Evolutionary conservation across 2,329 filamentous ascomycete genomes (phyloP).

Genomic region (Metarhizium brunneum): DNA sequence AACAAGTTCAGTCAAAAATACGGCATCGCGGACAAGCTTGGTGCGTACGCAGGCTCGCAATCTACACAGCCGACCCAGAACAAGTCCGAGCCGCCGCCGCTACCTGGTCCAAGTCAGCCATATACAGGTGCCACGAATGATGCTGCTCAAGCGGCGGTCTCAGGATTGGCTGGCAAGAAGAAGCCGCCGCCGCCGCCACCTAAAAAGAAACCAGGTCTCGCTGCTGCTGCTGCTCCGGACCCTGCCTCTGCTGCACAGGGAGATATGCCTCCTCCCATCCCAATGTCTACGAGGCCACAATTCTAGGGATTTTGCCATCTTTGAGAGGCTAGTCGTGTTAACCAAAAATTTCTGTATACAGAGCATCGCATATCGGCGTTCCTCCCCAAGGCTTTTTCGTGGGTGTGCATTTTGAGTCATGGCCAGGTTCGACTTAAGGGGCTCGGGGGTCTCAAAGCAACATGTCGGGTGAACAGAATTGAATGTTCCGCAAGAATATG

Average conservation of each 20-base stretch:
- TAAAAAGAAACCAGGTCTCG: slow-evolving; percentile 40
- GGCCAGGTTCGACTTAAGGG: neutral
- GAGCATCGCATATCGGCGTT: slow-evolving; percentile 6
- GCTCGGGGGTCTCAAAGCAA: neutral
- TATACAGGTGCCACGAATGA: neutral
- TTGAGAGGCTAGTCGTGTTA: neutral
- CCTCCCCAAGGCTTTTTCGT: neutral
- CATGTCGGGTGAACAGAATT: neutral
- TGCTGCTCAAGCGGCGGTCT: neutral
- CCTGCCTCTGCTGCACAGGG: slow-evolving; percentile 13
- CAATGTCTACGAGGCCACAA: slow-evolving; percentile 39
- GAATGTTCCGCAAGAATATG: neutral
- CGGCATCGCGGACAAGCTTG: slow-evolving; percentile 34
- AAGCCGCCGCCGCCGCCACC: slow-evolving; percentile 42
- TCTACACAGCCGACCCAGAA: slow-evolving; percentile 3
- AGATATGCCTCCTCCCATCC: slow-evolving; percentile 40
- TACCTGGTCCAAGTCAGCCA: neutral
- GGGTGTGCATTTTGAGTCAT: neutral
- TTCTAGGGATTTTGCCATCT: slow-evolving; percentile 21
- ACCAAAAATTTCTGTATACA: neutral
- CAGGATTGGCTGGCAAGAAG: slow-evolving; percentile 33
- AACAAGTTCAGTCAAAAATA: slow-evolving; percentile 53
- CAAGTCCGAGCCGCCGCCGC: neutral
- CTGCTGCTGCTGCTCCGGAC: slow-evolving; percentile 10
- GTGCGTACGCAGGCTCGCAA: slow-evolving; percentile 16